Evolutionary conservation across 2,329 filamentous ascomycete genomes (phyloP).

Genomic region (Arachnopeziza araneosa): DNA sequence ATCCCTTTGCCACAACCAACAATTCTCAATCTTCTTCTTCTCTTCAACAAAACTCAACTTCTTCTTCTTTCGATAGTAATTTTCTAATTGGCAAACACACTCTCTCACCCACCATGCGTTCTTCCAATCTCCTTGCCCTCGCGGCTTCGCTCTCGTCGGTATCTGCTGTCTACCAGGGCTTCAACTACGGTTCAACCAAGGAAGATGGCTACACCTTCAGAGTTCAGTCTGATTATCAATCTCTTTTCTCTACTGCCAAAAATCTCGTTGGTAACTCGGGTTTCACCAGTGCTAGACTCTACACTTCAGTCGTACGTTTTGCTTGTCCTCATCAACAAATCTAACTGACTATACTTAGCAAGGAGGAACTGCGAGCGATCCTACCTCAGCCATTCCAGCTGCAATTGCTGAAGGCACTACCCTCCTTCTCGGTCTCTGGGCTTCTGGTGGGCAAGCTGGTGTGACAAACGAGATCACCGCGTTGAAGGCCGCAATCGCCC

Average conservation of each 20-base stretch:
- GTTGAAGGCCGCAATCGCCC: constrained; percentile 60
- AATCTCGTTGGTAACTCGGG: constrained; percentile 57
- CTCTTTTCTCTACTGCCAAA: constrained; percentile 62
- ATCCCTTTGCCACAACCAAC: not conserved
- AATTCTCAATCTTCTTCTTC: not conserved
- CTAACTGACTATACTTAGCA: constrained; percentile 41
- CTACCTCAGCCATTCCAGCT: constrained; percentile 71
- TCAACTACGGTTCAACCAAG: constrained; percentile 62
- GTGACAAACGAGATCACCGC: constrained; percentile 72
- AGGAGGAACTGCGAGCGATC: constrained; percentile 53
- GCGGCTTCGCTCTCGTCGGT: not conserved
- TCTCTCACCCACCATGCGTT: not conserved
- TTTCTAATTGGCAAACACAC: not conserved
- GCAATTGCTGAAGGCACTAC: constrained; percentile 75
- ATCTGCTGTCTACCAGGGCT: constrained; percentile 48
- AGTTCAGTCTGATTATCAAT: constrained; percentile 58
- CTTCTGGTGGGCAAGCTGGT: constrained; percentile 56
- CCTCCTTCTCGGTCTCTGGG: constrained; percentile 80
- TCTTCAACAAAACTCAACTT: not conserved
- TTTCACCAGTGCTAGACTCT: constrained; percentile 68
- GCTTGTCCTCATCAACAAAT: not conserved
- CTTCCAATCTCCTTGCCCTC: not conserved
- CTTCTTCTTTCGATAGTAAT: not conserved
- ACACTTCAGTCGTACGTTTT: constrained; percentile 52
- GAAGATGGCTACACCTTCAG: constrained; percentile 52